Conservation (phyloP, 306 rosid species). For the Cicer yamashitae region DNA sequence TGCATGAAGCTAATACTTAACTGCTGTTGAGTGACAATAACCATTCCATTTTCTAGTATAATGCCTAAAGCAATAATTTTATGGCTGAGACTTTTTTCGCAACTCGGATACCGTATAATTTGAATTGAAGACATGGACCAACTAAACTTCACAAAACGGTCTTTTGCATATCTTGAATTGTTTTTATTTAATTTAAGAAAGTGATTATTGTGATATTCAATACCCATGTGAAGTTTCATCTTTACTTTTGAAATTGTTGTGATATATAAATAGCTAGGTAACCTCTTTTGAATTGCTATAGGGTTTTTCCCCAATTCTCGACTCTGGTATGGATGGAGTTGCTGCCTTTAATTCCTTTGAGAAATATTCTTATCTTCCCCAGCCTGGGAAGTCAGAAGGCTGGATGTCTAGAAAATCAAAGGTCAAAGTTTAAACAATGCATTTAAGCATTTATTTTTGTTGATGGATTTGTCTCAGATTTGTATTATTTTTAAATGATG, state of each 20-base stretch:
- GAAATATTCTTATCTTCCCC: slow-evolving; percentile 55
- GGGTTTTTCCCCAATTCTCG: slow-evolving; percentile 52
- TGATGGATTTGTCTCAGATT: slow-evolving; percentile 18
- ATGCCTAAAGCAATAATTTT: slow-evolving; percentile 7
- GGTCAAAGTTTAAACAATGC: slow-evolving; percentile 49
- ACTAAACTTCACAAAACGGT: slow-evolving; percentile 5
- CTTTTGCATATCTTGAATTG: slow-evolving; percentile 22
- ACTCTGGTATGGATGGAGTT: slow-evolving; percentile 43
- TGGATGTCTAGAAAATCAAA: slow-evolving; percentile 74
- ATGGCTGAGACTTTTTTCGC: slow-evolving; percentile 24
- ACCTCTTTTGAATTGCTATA: slow-evolving; percentile 45
- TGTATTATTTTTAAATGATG: slow-evolving; percentile 46
- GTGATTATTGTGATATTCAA: slow-evolving; percentile 30
- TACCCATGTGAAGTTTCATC: slow-evolving; percentile 1
- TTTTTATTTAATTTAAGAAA: slow-evolving; percentile 13
- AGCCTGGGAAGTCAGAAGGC: slow-evolving; percentile 51
- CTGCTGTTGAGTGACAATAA: slow-evolving; percentile 20
- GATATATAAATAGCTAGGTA: slow-evolving; percentile 23
- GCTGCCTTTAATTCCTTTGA: slow-evolving; percentile 58
- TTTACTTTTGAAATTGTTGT: slow-evolving; percentile 28
- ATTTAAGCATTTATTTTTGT: slow-evolving; percentile 12
- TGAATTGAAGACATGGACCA: slow-evolving; percentile 19
- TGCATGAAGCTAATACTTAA: slow-evolving; percentile 28
- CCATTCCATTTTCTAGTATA: slow-evolving; percentile 33
- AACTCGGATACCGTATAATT: slow-evolving; percentile 6